Conservation (phyloP, 164 flowering plant species). For the Nymphaea thermarum region DNA sequence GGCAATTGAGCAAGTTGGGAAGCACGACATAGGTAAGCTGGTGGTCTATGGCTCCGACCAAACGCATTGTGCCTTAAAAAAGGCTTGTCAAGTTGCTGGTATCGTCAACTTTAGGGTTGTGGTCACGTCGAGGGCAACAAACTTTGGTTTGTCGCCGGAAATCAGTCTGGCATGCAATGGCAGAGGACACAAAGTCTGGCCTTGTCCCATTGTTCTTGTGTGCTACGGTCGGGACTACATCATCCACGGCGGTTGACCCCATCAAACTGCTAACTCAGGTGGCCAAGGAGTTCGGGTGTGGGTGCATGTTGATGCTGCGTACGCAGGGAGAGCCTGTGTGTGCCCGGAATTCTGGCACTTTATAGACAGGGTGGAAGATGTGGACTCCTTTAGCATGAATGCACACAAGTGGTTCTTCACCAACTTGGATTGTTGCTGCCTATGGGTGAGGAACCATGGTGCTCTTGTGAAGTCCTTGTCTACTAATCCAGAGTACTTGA, state of each 20-base stretch:
- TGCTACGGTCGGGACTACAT: conserved; percentile 48
- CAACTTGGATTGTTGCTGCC: conserved; percentile 49
- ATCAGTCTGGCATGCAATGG: conserved; percentile 12
- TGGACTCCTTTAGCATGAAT: conserved; percentile 53
- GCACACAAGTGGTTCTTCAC: conserved; percentile 77
- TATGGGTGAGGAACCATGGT: conserved; percentile 54
- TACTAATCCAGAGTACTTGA: conserved; percentile 49
- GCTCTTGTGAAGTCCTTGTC: conserved; percentile 35
- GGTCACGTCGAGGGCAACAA: conserved; percentile 11
- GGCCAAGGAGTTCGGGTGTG: conserved; percentile 22
- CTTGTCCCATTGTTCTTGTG: conserved; percentile 26
- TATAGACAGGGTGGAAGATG: conserved; percentile 46
- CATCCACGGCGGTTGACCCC: conserved; percentile 39
- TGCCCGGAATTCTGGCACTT: conserved; percentile 57
- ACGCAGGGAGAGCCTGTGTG: conserved; percentile 57
- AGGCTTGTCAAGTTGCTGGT: conserved; percentile 45
- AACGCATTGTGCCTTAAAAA: conserved; percentile 45
- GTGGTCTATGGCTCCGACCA: conserved; percentile 35
- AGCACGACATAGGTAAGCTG: conserved; percentile 14
- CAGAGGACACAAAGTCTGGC: conserved; percentile 16
- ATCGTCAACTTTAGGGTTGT: conserved; percentile 37
- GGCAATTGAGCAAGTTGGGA: conserved; percentile 18
- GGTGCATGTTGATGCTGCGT: conserved; percentile 57
- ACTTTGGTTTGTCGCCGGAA: conserved; percentile 15
- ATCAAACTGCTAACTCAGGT: conserved; percentile 16